Evolutionary conservation across 2,329 filamentous ascomycete species (phyloP).

Genomic region (Pseudopithomyces maydicus): DNA sequence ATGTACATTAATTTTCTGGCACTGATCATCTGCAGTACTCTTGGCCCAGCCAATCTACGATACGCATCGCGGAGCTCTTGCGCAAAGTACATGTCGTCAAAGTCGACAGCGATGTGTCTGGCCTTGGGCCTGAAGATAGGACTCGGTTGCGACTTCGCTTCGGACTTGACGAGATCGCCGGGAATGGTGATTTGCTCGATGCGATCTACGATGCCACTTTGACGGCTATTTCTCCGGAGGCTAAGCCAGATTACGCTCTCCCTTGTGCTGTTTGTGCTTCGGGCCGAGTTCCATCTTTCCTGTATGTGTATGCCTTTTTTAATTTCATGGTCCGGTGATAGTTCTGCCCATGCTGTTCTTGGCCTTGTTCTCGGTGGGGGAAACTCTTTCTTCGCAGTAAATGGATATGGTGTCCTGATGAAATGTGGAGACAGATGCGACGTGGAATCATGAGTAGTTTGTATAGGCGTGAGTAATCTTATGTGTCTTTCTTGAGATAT

Average conservation of each 20-base stretch:
- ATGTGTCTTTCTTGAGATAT: constrained; percentile 25
- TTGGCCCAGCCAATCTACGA: constrained; percentile 24
- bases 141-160: constrained; percentile 6
- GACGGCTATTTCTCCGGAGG: constrained; percentile 7
- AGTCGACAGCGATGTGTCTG: constrained; percentile 16
- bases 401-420: constrained; percentile 34
- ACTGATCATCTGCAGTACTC: constrained; percentile 25
- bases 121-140: not conserved
- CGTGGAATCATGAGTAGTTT: constrained; percentile 14
- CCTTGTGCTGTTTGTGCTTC: constrained; percentile 5
- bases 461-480: constrained; percentile 19
- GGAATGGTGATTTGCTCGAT: constrained; percentile 21
- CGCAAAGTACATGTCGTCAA: constrained; percentile 36
- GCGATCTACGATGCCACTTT: not conserved
- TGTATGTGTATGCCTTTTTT: constrained; percentile 27
- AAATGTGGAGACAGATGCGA: constrained; percentile 28
- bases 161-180: constrained; percentile 8
- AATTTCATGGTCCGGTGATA: constrained; percentile 13
- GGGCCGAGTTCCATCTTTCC: not conserved
- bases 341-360: constrained; percentile 12
- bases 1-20: constrained; percentile 26
- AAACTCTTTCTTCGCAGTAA: constrained; percentile 31
- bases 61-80: constrained; percentile 21
- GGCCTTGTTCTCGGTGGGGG: constrained; percentile 26
- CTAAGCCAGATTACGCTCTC: constrained; percentile 23